Evolutionary conservation across 2,329 filamentous ascomycete genomes (phyloP).

Genomic region (Cladobotryum mycophilum): DNA sequence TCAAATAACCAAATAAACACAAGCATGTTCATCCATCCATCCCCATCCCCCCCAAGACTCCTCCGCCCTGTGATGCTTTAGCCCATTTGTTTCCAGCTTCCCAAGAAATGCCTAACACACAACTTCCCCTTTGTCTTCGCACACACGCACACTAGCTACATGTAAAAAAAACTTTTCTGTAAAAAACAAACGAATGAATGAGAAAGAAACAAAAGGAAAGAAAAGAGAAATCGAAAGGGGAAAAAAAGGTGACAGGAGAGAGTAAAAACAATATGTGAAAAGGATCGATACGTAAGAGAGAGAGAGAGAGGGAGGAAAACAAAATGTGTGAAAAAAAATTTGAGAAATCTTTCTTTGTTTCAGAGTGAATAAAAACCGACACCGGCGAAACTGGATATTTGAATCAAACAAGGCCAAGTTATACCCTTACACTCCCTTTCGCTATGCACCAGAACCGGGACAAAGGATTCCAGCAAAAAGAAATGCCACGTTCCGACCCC

Average conservation of each 20-base stretch:
- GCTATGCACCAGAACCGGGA: conserved; percentile 37
- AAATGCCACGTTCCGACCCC: conserved; percentile 22
- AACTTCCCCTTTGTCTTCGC: too few relatives aligned
- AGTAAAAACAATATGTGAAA: conserved; percentile 10
- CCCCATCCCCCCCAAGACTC: too few relatives aligned
- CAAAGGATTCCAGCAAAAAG: conserved; percentile 37
- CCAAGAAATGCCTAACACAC: too few relatives aligned
- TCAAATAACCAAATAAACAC: too few relatives aligned
- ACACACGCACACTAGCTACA: too few relatives aligned
- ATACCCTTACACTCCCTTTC: conserved; percentile 37
- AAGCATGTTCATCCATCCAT: too few relatives aligned
- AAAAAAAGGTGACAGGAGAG: conserved; percentile 10
- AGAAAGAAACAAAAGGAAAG: conserved; percentile 9
- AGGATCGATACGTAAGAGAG: conserved; percentile 11
- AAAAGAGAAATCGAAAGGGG: too few relatives aligned
- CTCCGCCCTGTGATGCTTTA: too few relatives aligned
- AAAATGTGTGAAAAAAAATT: conserved; percentile 7
- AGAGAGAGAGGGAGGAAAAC: conserved; percentile 10
- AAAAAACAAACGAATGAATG: conserved; percentile 6
- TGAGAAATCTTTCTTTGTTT: not conserved
- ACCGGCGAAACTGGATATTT: conserved; percentile 24
- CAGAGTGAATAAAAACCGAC: conserved; percentile 13
- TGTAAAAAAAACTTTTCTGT: not conserved
- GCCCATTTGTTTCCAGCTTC: too few relatives aligned
- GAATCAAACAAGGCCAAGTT: conserved; percentile 33